Evolutionary conservation across 1,139 yeast genomes (phyloP).

Genomic region (Candida frijolesensis): DNA sequence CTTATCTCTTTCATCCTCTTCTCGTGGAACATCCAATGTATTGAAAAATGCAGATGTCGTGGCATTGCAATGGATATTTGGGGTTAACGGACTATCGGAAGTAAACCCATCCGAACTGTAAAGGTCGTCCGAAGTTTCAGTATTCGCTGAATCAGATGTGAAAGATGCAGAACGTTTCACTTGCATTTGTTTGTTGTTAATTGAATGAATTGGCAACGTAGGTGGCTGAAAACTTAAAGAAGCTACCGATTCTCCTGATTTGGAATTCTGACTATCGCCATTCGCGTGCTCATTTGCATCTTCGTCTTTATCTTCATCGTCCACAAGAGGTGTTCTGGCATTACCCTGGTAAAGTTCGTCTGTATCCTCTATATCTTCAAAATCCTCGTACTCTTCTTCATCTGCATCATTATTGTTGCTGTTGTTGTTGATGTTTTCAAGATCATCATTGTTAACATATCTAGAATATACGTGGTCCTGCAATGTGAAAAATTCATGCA

Average conservation of each 20-base stretch:
- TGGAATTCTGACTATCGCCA: neutral
- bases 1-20: constrained; percentile 6
- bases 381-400: constrained; percentile 4
- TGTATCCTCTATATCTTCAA: constrained; percentile 7
- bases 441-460: neutral
- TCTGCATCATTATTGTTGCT: constrained; percentile 3
- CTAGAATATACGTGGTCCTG: neutral
- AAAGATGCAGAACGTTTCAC: neutral
- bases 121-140: constrained; percentile 5
- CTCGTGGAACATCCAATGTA: constrained; percentile 4
- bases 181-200: constrained; percentile 5
- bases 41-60: neutral
- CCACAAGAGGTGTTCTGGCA: neutral
- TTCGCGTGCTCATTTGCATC: neutral
- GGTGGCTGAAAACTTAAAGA: constrained; percentile 2
- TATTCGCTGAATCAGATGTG: constrained; percentile 3
- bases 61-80: neutral
- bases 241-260: neutral
- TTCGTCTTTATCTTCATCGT: constrained; percentile 4
- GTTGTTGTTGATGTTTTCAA: neutral
- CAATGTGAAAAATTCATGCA: constrained; percentile 25
- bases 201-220: constrained; percentile 8
- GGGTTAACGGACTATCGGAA: constrained; percentile 9
- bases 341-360: neutral
- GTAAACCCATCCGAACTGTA: constrained; percentile 8